Conservation (phyloP, 73 alveolate species). For the Symbiodinium natans region DNA sequence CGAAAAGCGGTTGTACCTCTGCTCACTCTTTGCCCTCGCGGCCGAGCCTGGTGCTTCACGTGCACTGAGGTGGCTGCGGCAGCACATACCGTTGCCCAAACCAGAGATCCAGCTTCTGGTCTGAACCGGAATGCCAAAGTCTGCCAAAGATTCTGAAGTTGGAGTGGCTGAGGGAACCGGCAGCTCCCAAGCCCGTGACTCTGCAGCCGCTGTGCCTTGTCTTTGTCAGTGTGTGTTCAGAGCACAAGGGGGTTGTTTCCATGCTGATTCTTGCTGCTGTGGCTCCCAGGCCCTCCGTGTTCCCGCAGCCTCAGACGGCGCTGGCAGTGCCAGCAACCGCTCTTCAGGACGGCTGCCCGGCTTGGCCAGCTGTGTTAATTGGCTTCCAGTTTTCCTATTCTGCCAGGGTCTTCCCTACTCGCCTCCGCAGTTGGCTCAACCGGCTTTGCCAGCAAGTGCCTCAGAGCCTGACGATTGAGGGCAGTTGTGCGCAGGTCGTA, state of each 20-base stretch:
- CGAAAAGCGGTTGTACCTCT: too few species aligned
- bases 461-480: too few species aligned
- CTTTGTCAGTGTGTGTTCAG: too few species aligned
- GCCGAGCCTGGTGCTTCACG: too few species aligned
- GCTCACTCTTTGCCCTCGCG: too few species aligned
- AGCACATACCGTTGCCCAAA: slow-evolving; percentile 55
- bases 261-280: too few species aligned
- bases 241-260: too few species aligned
- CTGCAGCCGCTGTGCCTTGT: slow-evolving; percentile 22
- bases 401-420: background rate
- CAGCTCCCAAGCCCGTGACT: background rate
- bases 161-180: background rate
- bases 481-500: too few species aligned
- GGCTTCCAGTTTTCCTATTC: too few species aligned
- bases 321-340: background rate
- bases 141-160: background rate
- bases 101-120: slow-evolving; percentile 38
- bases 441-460: background rate
- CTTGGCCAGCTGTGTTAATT: too few species aligned
- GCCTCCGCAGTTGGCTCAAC: slow-evolving; percentile 2
- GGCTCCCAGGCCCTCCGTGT: background rate
- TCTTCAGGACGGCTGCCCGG: background rate
- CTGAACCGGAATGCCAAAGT: slow-evolving; percentile 5
- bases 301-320: background rate
- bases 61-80: slow-evolving; percentile 83